phyloP scores from a whole-genome alignment of 2,329 filamentous ascomycete species.

The Ophiostoma piceae region DNA sequence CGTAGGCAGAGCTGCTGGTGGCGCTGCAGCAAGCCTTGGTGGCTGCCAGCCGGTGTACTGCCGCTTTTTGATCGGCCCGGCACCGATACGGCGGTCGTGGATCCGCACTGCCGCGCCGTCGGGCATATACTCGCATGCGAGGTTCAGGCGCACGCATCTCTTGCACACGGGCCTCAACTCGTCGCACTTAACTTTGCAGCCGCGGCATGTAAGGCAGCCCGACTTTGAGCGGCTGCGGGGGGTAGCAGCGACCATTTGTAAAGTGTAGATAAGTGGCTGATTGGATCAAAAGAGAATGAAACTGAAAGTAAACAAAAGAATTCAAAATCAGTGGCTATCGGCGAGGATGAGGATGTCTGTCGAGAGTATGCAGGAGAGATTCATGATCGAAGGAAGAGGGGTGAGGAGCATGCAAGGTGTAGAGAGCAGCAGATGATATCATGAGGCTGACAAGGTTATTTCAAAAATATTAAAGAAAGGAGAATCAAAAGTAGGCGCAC shows the following conservation, averaged over 20 bases:
- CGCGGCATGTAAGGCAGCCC: conserved; percentile 18
- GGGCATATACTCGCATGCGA: background rate
- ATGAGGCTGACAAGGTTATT: background rate
- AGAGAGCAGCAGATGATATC: background rate
- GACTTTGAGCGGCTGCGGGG: conserved; percentile 16
- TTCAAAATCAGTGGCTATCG: too few relatives aligned
- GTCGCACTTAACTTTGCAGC: conserved; percentile 22
- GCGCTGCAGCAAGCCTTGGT: conserved; percentile 12
- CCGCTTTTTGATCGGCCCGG: conserved; percentile 20
- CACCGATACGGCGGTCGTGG: conserved; percentile 10
- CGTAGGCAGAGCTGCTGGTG: background rate
- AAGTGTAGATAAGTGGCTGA: too few relatives aligned
- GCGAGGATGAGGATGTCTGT: background rate
- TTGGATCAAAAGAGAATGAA: background rate
- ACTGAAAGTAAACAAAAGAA: background rate
- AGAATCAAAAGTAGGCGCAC: background rate
- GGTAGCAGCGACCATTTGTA: background rate
- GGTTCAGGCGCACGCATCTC: conserved; percentile 9
- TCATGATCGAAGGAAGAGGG: background rate
- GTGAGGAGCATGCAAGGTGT: background rate
- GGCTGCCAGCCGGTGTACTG: conserved; percentile 19
- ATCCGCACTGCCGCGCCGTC: background rate
- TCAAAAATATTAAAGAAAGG: background rate
- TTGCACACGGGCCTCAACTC: conserved; percentile 16
- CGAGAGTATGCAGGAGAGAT: background rate